Percentiles rank a stretch among this genome's conserved stretches.
phyloP scores from a whole-genome alignment of 1,139 yeast genomes.

The Hemisphaericaspora xylofermentans region DNA sequence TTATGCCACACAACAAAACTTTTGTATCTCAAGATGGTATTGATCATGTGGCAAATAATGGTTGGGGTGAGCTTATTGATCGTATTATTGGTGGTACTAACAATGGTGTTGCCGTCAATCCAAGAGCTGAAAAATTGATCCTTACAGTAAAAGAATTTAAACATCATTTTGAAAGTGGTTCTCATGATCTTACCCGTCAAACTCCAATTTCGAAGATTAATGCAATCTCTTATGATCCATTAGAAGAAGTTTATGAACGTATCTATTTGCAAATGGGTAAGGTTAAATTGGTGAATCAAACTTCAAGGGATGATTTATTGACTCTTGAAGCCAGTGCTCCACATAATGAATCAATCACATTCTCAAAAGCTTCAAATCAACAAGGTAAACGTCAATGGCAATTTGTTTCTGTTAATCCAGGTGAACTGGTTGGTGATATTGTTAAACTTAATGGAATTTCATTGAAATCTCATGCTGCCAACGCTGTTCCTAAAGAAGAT shows the following conservation, averaged over 20 bases:
- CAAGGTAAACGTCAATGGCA: slow-evolving; percentile 58
- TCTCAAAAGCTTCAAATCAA: slow-evolving; percentile 72
- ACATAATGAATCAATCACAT: slow-evolving; percentile 48
- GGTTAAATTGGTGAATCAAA: slow-evolving; percentile 32
- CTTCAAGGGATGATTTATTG: slow-evolving; percentile 36
- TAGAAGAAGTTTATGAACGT: slow-evolving; percentile 60
- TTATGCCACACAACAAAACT: slow-evolving; percentile 37
- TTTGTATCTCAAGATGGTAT: slow-evolving; percentile 17
- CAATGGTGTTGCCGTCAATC: slow-evolving; percentile 78
- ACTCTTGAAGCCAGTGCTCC: slow-evolving; percentile 51
- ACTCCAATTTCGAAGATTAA: slow-evolving; percentile 61
- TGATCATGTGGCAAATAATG: slow-evolving; percentile 48
- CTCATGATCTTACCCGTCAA: background rate
- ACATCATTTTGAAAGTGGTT: slow-evolving; percentile 44
- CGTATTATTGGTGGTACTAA: slow-evolving; percentile 75
- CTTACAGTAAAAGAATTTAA: slow-evolving; percentile 75
- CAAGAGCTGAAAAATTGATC: slow-evolving; percentile 72
- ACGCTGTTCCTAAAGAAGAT: slow-evolving; percentile 48
- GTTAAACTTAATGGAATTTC: slow-evolving; percentile 59
- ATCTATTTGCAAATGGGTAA: slow-evolving; percentile 59
- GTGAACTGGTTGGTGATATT: slow-evolving; percentile 72
- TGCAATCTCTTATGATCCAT: slow-evolving; percentile 63
- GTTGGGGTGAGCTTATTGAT: slow-evolving; percentile 89
- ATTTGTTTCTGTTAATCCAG: slow-evolving; percentile 74
- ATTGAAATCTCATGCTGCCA: slow-evolving; percentile 30